Base-by-base conservation (phyloP, 495 filamentous ascomycete species). In the Talaromyces thailandensis region DNA sequence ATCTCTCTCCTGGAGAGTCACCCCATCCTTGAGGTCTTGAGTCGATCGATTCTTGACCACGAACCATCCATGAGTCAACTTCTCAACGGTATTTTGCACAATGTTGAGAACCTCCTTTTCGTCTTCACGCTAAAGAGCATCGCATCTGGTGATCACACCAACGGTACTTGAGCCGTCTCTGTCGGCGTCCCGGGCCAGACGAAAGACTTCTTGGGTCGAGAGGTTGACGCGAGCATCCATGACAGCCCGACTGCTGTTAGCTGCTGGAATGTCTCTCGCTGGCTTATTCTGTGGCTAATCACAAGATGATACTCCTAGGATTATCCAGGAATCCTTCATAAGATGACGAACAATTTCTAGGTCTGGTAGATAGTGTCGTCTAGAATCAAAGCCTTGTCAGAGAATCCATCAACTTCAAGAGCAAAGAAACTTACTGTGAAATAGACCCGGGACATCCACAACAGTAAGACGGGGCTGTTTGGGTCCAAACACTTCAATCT, bases 401-500 rank as follows among this genome's bases (percentile, higher is more conserved):
- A 0, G 9, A 6, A 18, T 5, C 0, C 43, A 8, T n/a, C 5
- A 37, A 18, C 8, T 4, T 16, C 28, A 35, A n/a, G 5, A 24
- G 12, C 55, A 8, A 21, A 18, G 28, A 58, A 56, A 66, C 62
- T 63, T 66, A 73, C 74, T 79, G 32, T 74, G 69, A 62, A 84
- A 80, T 12, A 84, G 67, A 0, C 82, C 82, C 4, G 82, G 82
- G 31, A 85, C 73, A 64, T 84, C 82, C 50, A 84, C 71, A 32
- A 84, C 71, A 53, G 73, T 84, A 31, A 85, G 76, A 50, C 81
- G 76, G 21, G 71, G 64, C 23, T 78, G 70, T 1, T 73, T 53
- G 5, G 80, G 81, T 0, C 82, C 81, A 28, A 66, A 76, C 6
- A 85, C 63, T 59, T 83, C 81, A 21, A 84, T 72, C 43, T 73